Base-by-base conservation (phyloP, 2,329 filamentous ascomycete species). In the Cladosporium sphaerospermum region DNA sequence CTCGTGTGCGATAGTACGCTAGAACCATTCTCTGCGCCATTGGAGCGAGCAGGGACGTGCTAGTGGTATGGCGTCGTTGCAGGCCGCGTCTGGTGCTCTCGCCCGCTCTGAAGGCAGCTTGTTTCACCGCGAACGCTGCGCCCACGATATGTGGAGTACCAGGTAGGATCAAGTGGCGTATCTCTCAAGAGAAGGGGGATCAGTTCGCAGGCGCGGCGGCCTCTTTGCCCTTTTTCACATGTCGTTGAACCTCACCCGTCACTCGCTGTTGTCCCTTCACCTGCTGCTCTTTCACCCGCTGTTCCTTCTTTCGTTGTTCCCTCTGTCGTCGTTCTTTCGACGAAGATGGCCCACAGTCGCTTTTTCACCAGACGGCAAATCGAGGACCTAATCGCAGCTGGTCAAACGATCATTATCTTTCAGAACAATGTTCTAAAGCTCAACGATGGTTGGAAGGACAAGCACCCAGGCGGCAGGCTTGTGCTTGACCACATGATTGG, bases 401-500 rank as follows among this genome's bases (percentile, higher is more conserved):
- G 79, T 55, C 71, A 77, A 19, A 73, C 69, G 11, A 76, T 84
- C 52, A 75, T 84, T 59, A 76, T 84, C 52, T 77, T 75, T 58
- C 74, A 83, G 45, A 80, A 78, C 43, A 61, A 71, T 45, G 75
- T 80, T 11, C 68, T 84, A 59, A 72, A 73, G 54, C 75, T 84
- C 39, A 78, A 81, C 60, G 68, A 84, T 56, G 69, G 71, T 37
- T 85, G 81, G 82, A 72, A 83, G 57, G 65, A 76, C 49, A 75
- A 69, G 54, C 82, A 84, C 61, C 82, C 82, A 0, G 82, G 82
- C 18, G 82, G 82, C 32, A 69, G 72, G 13, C 68, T 84, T 28
- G 78, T 80, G n/a, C 81, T 96, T 59, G 63, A 79, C 57, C 81
- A 84, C 68, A 83, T 82, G 78, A 76, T 82, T 3, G 79, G 79